Conservation (phyloP, 2,329 filamentous ascomycete species). For the Periglandula ipomoeae region DNA sequence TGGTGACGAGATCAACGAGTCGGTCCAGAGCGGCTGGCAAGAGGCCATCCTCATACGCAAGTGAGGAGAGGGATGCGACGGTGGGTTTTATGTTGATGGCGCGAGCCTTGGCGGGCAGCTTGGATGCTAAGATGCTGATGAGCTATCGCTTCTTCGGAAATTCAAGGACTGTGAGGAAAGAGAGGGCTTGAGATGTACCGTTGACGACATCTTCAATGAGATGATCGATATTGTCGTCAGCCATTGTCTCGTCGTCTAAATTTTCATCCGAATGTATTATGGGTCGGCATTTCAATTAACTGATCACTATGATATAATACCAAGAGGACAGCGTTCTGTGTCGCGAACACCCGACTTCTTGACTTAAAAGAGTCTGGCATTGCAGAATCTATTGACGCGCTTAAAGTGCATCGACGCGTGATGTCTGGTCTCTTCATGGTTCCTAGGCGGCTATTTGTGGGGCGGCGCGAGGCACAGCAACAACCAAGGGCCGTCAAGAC, state of each 20-base stretch:
- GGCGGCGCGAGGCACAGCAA: no score
- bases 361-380: no score
- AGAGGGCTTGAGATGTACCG: conserved; percentile 12
- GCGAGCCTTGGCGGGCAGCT: conserved; percentile 57
- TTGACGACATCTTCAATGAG: conserved; percentile 29
- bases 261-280: not conserved
- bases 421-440: not conserved
- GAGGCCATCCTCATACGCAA: conserved; percentile 61
- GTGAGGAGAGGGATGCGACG: conserved; percentile 52
- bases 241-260: conserved; percentile 10
- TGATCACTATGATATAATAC: no score
- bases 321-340: no score
- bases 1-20: conserved; percentile 58
- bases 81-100: conserved; percentile 51
- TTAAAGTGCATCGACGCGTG: not conserved
- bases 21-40: conserved; percentile 48
- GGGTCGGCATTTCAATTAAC: conserved; percentile 1
- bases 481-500: no score
- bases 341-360: no score
- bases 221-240: conserved; percentile 23
- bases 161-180: not conserved
- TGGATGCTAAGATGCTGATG: conserved; percentile 36
- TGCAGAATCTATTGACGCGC: not conserved
- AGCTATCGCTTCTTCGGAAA: not conserved
- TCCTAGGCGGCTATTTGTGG: not conserved